Evolutionary conservation across 768 basidiomycete genomes (phyloP).

Genomic region (Boletus sp.): DNA sequence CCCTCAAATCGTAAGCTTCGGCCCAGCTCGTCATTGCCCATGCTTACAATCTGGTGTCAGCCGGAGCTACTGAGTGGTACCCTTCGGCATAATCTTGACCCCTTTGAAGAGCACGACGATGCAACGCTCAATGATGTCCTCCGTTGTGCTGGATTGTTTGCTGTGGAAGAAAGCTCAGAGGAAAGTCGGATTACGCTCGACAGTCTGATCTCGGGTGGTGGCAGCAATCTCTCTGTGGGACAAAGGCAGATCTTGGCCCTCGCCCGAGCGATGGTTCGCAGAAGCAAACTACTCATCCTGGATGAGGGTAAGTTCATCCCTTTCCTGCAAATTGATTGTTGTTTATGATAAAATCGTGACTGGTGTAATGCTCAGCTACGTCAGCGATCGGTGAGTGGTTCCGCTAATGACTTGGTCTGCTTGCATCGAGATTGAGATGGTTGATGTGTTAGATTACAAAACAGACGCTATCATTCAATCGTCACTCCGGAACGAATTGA

Average conservation of each 20-base stretch:
- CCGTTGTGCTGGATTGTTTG: conserved; percentile 45
- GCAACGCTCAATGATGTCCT: conserved; percentile 48
- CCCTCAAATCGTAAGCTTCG: neutral
- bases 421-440: neutral
- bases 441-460: conserved; percentile 42
- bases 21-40: neutral
- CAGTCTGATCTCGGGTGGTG: conserved; percentile 43
- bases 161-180: conserved; percentile 37
- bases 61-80: conserved; percentile 43
- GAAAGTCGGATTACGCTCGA: conserved; percentile 43
- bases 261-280: conserved; percentile 57
- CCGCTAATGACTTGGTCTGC: neutral
- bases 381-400: conserved; percentile 40
- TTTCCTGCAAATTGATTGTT: neutral
- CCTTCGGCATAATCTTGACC: conserved; percentile 60
- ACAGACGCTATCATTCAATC: conserved; percentile 55
- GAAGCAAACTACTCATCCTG: conserved; percentile 55
- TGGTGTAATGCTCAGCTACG: conserved; percentile 33
- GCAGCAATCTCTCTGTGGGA: conserved; percentile 52
- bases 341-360: neutral
- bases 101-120: conserved; percentile 56
- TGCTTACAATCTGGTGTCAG: neutral
- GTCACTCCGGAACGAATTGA: conserved; percentile 48
- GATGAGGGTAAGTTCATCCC: conserved; percentile 45
- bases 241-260: conserved; percentile 61